Percentiles rank a stretch among this genome's conserved stretches.
These are phyloP conservation scores for Hordeum marinum DNA, from an alignment of 176 grass and related monocot genomes.

Conservation along the genomic window DNA sequence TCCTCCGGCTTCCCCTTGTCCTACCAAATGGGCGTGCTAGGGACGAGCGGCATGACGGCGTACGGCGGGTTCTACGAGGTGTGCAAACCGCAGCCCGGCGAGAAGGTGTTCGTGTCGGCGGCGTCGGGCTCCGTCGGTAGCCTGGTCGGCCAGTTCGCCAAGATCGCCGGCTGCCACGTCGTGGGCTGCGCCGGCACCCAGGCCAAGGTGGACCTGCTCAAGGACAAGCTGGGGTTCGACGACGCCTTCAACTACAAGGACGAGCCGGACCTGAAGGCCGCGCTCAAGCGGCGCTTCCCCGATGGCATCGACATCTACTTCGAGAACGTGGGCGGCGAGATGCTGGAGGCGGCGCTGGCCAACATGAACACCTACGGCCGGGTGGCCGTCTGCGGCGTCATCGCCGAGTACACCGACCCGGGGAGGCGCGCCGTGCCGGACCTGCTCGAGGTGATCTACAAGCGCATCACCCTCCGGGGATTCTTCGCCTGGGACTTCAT, in stretches of 20 bases:
- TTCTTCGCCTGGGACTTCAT: slow-evolving; percentile 48
- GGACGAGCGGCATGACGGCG: slow-evolving; percentile 33
- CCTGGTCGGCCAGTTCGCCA: slow-evolving; percentile 63
- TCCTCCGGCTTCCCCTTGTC: slow-evolving; percentile 22
- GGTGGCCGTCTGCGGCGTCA: slow-evolving; percentile 45
- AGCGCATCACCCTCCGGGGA: slow-evolving; percentile 50
- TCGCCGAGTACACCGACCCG: slow-evolving; percentile 46
- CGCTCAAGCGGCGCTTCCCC: slow-evolving; percentile 45
- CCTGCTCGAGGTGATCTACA: slow-evolving; percentile 46
- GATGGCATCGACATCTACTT: slow-evolving; percentile 63
- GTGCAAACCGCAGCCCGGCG: background rate
- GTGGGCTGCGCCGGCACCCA: slow-evolving; percentile 50
- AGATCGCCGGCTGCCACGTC: slow-evolving; percentile 56
- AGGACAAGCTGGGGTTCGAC: slow-evolving; percentile 52
- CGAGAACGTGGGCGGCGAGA: slow-evolving; percentile 43
- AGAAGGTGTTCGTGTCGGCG: slow-evolving; percentile 53
- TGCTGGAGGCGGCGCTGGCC: slow-evolving; percentile 44
- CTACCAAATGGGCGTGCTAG: slow-evolving; percentile 25
- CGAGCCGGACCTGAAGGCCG: slow-evolving; percentile 38
- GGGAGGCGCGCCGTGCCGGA: slow-evolving; percentile 21
- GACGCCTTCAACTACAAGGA: slow-evolving; percentile 71
- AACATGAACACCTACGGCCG: slow-evolving; percentile 60
- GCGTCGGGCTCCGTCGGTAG: slow-evolving; percentile 58
- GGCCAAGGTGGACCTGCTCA: slow-evolving; percentile 39
- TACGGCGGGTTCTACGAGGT: slow-evolving; percentile 20